These are phyloP conservation scores for Thermothielavioides terrestris DNA, from an alignment of 495 filamentous ascomycete species.

Conservation along the genomic window DNA sequence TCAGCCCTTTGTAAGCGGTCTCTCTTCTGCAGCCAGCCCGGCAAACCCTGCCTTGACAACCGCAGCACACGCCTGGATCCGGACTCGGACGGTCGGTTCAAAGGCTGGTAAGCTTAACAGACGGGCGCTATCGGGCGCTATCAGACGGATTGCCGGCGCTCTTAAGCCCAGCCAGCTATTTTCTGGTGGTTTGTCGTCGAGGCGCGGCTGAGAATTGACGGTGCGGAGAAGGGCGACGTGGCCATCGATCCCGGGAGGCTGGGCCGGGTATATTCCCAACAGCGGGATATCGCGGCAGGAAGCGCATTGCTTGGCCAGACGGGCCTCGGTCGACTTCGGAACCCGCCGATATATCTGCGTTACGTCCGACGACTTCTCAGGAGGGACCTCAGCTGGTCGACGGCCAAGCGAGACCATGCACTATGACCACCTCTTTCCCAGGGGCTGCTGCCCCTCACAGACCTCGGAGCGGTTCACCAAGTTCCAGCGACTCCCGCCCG, in stretches of 20 bases:
- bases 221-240: conserved; percentile 22
- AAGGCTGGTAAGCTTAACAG: not conserved
- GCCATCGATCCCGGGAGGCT: conserved; percentile 20
- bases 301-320: conserved; percentile 8
- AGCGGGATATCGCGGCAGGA: conserved; percentile 12
- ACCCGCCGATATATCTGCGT: not conserved
- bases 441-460: conserved; percentile 17
- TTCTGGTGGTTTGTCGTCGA: conserved; percentile 21
- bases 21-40: not conserved
- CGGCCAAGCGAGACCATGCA: conserved; percentile 10
- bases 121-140: conserved; percentile 8
- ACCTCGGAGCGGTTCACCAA: conserved; percentile 18
- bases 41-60: not conserved
- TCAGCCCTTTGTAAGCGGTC: conserved; percentile 16
- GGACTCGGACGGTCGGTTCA: not conserved
- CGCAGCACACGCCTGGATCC: conserved; percentile 1
- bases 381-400: not conserved
- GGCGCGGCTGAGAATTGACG: conserved; percentile 20
- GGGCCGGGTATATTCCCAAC: conserved; percentile 23
- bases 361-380: not conserved
- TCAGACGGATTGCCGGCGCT: conserved; percentile 8
- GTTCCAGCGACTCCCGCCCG: conserved; percentile 28
- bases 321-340: not conserved
- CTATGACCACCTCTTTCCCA: conserved; percentile 18
- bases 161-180: conserved; percentile 21